Conservation (phyloP, 345 rosid genomes). For the Turnera subulata region DNA sequence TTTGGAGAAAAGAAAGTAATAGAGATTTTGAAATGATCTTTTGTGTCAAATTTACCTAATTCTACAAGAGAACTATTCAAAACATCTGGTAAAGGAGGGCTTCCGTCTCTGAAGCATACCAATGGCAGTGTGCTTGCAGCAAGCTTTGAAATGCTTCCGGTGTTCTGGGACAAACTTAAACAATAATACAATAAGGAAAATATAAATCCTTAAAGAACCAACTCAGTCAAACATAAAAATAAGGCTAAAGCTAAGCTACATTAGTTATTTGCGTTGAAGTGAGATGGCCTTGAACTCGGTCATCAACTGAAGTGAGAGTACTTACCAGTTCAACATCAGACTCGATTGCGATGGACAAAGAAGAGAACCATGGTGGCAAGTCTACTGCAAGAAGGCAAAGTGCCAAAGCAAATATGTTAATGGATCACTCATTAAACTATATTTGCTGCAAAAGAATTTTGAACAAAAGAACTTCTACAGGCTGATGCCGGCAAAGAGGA, state of each 20-base stretch:
- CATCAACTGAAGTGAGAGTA: constrained; percentile 10
- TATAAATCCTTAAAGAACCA: too few relatives aligned
- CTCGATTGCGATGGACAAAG: constrained; percentile 60
- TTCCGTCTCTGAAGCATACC: constrained; percentile 88
- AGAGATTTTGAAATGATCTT: too few relatives aligned
- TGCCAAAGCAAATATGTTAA: constrained; percentile 4
- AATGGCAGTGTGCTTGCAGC: constrained; percentile 58
- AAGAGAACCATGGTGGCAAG: constrained; percentile 90
- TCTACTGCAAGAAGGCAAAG: constrained; percentile 58
- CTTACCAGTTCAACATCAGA: constrained; percentile 87
- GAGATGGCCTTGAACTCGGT: too few relatives aligned
- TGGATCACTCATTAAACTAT: background rate
- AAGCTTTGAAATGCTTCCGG: constrained; percentile 38
- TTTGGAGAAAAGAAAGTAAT: background rate
- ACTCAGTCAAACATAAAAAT: too few relatives aligned
- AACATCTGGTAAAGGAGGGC: constrained; percentile 86
- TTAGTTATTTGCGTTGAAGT: too few relatives aligned
- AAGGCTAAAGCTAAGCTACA: too few relatives aligned
- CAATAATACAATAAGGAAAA: constrained; percentile 1
- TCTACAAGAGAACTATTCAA: constrained; percentile 44
- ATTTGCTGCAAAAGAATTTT: background rate
- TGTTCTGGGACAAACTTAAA: constrained; percentile 37
- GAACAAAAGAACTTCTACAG: background rate
- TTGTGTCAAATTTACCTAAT: constrained; percentile 40
- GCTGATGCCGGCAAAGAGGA: too few relatives aligned